phyloP scores from a whole-genome alignment of 75 land plant species.

The Azolla pinnata region DNA sequence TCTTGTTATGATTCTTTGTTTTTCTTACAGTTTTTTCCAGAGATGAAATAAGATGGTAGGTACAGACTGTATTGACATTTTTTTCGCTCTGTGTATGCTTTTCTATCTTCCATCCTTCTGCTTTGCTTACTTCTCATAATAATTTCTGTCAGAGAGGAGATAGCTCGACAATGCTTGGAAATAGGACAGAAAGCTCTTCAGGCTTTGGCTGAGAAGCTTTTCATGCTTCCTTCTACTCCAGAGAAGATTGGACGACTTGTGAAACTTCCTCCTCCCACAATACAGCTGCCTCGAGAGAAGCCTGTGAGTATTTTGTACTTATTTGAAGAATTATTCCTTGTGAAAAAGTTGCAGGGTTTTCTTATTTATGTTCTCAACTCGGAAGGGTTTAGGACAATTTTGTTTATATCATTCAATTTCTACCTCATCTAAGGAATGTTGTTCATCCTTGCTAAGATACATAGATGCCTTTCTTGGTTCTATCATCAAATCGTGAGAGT shows the following conservation, averaged over 20 bases:
- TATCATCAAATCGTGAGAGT: no score
- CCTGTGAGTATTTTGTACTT: slow-evolving; percentile 35
- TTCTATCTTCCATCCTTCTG: no score
- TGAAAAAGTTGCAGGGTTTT: not conserved
- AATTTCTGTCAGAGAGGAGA: slow-evolving; percentile 33
- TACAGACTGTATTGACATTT: no score
- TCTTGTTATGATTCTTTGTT: no score
- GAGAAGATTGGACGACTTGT: slow-evolving; percentile 73
- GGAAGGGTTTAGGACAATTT: no score
- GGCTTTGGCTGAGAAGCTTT: slow-evolving; percentile 58
- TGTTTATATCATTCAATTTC: no score
- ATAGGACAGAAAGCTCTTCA: slow-evolving; percentile 58
- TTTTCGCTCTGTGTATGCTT: no score
- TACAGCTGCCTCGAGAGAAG: slow-evolving; percentile 68
- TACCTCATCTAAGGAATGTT: no score
- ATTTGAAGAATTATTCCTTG: not conserved
- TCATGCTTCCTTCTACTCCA: slow-evolving; percentile 64
- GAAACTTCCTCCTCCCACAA: slow-evolving; percentile 55
- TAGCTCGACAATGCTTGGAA: slow-evolving; percentile 45
- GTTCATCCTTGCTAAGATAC: no score
- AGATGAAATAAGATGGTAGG: no score
- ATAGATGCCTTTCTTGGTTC: no score
- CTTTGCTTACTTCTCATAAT: not conserved
- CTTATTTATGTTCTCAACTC: not conserved
- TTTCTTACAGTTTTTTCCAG: no score